Evolutionary conservation across 768 basidiomycete species (phyloP).

Genomic region (Xerocomus spinulosus): DNA sequence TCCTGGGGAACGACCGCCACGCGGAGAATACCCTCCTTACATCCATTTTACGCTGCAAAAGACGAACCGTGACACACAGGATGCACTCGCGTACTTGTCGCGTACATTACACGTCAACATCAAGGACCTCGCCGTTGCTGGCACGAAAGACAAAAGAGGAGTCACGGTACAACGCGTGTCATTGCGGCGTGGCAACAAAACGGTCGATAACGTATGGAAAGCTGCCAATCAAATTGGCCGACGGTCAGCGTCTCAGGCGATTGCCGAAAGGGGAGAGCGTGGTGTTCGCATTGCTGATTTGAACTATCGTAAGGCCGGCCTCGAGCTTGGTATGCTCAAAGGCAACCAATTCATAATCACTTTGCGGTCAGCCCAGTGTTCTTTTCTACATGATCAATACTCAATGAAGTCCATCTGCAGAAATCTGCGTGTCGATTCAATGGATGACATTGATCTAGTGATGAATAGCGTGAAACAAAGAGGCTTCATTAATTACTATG

Average conservation of each 20-base stretch:
- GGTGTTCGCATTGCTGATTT: slow-evolving; percentile 87
- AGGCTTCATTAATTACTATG: slow-evolving; percentile 98
- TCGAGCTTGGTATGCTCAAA: slow-evolving; percentile 95
- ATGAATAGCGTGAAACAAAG: slow-evolving; percentile 72
- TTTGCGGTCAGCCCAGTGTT: slow-evolving; percentile 52
- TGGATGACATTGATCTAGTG: slow-evolving; percentile 66
- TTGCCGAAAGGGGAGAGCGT: slow-evolving; percentile 77
- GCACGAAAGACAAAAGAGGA: slow-evolving; percentile 97
- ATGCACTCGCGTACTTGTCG: slow-evolving; percentile 78
- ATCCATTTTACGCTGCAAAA: slow-evolving; percentile 97
- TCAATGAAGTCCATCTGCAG: slow-evolving; percentile 37
- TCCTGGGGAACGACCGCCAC: slow-evolving; percentile 43
- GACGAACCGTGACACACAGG: slow-evolving; percentile 96
- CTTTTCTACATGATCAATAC: slow-evolving; percentile 14
- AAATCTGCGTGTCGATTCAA: slow-evolving; percentile 77
- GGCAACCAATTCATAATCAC: slow-evolving; percentile 96
- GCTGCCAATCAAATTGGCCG: slow-evolving; percentile 65
- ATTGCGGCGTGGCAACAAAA: slow-evolving; percentile 68
- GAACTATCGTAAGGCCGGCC: slow-evolving; percentile 71
- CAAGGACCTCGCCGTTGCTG: slow-evolving; percentile 86
- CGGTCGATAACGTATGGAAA: slow-evolving; percentile 82
- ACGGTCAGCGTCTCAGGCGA: slow-evolving; percentile 51
- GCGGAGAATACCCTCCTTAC: slow-evolving; percentile 75
- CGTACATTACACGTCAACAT: slow-evolving; percentile 69
- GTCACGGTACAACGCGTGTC: slow-evolving; percentile 93